phyloP scores from a whole-genome alignment of 2,329 filamentous ascomycete species.

The Magnaporthiopsis rhizophila region DNA sequence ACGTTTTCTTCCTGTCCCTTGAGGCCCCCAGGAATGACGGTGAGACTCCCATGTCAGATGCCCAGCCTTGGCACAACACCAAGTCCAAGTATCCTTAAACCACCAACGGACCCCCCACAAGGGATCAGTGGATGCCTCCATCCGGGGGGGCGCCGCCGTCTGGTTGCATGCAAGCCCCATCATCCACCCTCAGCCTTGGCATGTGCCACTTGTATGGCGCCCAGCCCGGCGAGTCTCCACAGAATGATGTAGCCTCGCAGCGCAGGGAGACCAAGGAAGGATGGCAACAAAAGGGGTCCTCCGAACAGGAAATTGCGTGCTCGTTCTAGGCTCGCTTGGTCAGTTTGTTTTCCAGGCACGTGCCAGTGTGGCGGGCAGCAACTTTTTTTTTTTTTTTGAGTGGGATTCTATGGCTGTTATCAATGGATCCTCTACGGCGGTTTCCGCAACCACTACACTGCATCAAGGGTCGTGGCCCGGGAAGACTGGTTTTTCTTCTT shows the following conservation, averaged over 20 bases:
- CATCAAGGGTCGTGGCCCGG: too few relatives aligned
- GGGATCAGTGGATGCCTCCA: background rate
- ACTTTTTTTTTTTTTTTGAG: background rate
- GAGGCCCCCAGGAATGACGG: background rate
- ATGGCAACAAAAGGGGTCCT: background rate
- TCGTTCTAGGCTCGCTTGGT: background rate
- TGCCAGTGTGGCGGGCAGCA: background rate
- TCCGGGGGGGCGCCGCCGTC: background rate
- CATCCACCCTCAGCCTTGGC: slow-evolving; percentile 1
- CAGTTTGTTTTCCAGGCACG: background rate
- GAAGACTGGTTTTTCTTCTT: background rate
- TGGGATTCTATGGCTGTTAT: background rate
- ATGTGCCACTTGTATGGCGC: background rate
- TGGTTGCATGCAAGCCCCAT: background rate
- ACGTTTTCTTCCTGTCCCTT: background rate
- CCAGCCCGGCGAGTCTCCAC: slow-evolving; percentile 1
- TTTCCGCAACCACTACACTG: background rate
- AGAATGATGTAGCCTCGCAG: slow-evolving; percentile 7
- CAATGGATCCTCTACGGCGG: background rate
- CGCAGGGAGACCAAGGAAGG: background rate
- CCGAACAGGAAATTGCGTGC: background rate
- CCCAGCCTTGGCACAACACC: background rate
- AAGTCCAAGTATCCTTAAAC: too few relatives aligned
- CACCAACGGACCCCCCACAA: background rate
- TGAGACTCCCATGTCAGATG: background rate